Evolutionary conservation across 2,329 filamentous ascomycete species (phyloP).

Genomic region (Decorospora gaudefroyi): DNA sequence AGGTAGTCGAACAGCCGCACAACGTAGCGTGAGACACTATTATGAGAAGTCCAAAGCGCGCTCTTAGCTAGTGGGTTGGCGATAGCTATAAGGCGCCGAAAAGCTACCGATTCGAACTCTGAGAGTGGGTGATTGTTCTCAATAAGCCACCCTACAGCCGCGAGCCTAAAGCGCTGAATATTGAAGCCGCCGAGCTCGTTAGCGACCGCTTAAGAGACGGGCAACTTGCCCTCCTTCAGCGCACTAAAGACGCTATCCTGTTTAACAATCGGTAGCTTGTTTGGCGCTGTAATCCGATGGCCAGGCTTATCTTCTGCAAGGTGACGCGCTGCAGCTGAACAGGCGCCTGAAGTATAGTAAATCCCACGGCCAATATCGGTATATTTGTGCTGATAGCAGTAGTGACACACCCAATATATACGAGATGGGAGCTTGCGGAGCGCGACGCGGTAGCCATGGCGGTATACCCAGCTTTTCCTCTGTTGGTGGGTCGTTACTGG

Average conservation of each 20-base stretch:
- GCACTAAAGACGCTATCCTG: neutral
- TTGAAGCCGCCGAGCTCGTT: constrained; percentile 8
- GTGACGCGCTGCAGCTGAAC: neutral
- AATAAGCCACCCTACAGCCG: constrained; percentile 8
- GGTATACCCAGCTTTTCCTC: constrained; percentile 1
- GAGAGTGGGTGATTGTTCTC: constrained; percentile 10
- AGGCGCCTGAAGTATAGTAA: neutral
- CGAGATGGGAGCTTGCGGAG: neutral
- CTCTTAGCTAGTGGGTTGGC: constrained; percentile 5
- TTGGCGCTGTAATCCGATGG: neutral
- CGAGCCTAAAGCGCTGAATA: constrained; percentile 7
- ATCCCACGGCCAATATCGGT: neutral
- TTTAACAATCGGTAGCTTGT: neutral
- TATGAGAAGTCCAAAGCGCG: constrained; percentile 7
- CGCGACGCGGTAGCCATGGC: constrained; percentile 3
- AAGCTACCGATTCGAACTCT: constrained; percentile 7
- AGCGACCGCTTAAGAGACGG: neutral
- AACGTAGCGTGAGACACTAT: constrained; percentile 4
- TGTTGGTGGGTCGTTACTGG: neutral
- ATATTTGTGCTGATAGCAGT: constrained; percentile 1
- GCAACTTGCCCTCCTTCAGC: neutral
- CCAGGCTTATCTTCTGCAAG: neutral
- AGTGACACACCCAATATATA: constrained; percentile 1
- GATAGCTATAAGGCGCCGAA: neutral
- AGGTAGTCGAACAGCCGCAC: constrained; percentile 7